phyloP scores from a whole-genome alignment of 2,329 filamentous ascomycete species.

The Sclerotinia trifoliorum region DNA sequence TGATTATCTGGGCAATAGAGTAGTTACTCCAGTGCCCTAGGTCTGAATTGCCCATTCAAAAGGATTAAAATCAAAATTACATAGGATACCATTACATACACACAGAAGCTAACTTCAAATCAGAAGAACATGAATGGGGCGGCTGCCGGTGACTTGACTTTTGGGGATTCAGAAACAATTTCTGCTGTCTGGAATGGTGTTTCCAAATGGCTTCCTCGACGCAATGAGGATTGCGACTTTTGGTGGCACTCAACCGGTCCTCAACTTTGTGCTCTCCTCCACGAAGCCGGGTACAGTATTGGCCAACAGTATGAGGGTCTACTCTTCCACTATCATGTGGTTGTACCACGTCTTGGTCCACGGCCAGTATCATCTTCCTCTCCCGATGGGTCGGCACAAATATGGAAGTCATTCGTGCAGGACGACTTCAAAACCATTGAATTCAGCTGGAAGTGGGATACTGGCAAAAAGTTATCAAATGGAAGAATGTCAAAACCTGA shows the following conservation, averaged over 20 bases:
- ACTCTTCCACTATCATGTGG: constrained; percentile 3
- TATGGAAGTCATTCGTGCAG: constrained; percentile 8
- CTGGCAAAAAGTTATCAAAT: background rate
- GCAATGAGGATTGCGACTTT: background rate
- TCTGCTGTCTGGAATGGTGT: background rate
- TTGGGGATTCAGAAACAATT: background rate
- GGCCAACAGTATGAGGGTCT: background rate
- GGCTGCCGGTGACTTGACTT: background rate
- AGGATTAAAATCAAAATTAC: background rate
- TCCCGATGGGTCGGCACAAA: background rate
- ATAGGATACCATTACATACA: background rate
- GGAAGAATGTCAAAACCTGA: constrained; percentile 5
- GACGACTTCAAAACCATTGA: constrained; percentile 8
- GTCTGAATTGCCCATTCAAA: background rate
- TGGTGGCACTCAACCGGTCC: constrained; percentile 8
- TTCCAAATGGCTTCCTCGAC: background rate
- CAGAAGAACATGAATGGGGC: background rate
- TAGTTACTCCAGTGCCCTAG: background rate
- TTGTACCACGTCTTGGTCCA: background rate
- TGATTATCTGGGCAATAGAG: background rate
- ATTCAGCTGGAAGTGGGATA: constrained; percentile 10
- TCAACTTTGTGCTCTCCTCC: background rate
- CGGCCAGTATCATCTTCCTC: background rate
- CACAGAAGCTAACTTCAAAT: background rate
- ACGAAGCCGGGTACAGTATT: background rate